Evolutionary conservation across 495 filamentous ascomycete genomes (phyloP), one percentile per base, ranked within the genome.

Genomic region (Lichenothelia convexa): DNA sequence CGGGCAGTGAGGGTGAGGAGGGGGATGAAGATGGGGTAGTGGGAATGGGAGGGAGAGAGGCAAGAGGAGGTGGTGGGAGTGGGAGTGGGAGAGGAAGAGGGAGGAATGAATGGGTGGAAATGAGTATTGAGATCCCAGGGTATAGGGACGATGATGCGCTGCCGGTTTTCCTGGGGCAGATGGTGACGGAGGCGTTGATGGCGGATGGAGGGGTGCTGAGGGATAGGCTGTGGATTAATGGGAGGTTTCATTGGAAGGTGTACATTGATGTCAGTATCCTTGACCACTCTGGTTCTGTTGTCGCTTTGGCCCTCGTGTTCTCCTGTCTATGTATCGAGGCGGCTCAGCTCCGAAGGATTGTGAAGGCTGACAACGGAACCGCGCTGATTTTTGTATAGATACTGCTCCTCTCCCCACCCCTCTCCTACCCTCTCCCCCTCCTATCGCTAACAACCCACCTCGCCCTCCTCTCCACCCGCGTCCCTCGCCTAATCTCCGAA

Each of bases 371-470:
- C 13, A 18, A 22, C 12, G 22, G 11, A 7, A 30, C 9, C 21
- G 21, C 24, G 32, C 18, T 32, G 8, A 15, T 5, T 27, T 27
- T 13, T 13, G 5, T 8, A 31, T 45, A 93, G 86, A 86, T 93
- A 45, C 68, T 97, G 30, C 73, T 95, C 31, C 80, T 97, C 50
- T 93, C 85, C 15, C 82, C 80, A 32, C 86, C 86, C 3, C 65
- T 84, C 13, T 85, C 82, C 21, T 93, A 93, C 49, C 89, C 89
- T 0, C 72, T 93, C 11, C 87, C 91, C 1, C 73, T 95, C 5
- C 73, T 95, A 23, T 89, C 81, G 21, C 68, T 95, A 22, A 92
- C 89, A 1, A 91, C 83, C 2, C 84, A 95, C 56, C 78, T 99
- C 41, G 89, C 89, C n/a, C 80, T 99, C 20, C 74, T 93, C 33